phyloP scores from a whole-genome alignment of 331 rosid species.

The Quercus lobata region DNA sequence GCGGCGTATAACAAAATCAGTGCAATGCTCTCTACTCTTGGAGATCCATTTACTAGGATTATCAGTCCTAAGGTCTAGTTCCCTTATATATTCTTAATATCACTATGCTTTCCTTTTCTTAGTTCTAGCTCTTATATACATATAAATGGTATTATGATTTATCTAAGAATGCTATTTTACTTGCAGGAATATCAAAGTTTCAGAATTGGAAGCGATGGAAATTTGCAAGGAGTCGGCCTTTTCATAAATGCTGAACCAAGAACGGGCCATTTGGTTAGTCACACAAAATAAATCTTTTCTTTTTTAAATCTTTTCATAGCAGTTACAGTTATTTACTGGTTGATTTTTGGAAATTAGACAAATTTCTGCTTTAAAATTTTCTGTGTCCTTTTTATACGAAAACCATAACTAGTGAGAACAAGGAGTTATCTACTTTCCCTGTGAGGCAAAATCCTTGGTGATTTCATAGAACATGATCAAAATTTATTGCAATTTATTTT shows the following conservation, averaged over 20 bases:
- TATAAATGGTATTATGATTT: background rate
- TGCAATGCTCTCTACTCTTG: constrained; percentile 97
- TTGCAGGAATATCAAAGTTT: constrained; percentile 90
- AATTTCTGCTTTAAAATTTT: background rate
- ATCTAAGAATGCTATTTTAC: constrained; percentile 17
- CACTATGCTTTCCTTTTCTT: background rate
- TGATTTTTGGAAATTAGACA: background rate
- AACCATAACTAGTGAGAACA: background rate
- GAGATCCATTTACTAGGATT: constrained; percentile 92
- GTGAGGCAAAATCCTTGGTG: background rate
- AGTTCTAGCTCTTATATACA: background rate
- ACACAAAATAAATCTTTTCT: background rate
- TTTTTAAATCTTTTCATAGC: background rate
- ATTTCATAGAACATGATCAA: background rate
- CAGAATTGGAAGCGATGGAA: constrained; percentile 87
- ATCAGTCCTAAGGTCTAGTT: constrained; percentile 80
- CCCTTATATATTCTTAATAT: background rate
- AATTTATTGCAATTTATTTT: background rate
- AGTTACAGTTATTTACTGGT: background rate
- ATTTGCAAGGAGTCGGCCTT: constrained; percentile 88
- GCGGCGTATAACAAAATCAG: constrained; percentile 86
- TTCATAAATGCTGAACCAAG: constrained; percentile 78
- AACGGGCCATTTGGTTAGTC: constrained; percentile 87
- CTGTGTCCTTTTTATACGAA: background rate
- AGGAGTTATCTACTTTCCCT: background rate